Evolutionary conservation across 495 filamentous ascomycete species (phyloP).

Genomic region (Penicillium desertorum): DNA sequence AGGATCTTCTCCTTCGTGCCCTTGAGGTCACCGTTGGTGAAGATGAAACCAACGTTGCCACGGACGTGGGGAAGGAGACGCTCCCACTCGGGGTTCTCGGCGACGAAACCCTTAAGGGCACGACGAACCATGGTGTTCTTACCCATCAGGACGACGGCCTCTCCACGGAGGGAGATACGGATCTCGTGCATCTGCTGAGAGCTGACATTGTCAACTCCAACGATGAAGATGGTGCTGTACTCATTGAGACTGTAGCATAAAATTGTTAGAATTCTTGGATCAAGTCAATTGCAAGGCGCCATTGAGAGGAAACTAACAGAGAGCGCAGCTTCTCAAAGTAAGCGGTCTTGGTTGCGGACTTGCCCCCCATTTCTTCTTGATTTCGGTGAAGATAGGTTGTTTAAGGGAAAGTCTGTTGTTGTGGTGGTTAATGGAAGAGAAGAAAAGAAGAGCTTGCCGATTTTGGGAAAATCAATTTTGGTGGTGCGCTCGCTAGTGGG

Average conservation of each 20-base stretch:
- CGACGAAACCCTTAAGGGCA: slow-evolving; percentile 92
- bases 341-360: slow-evolving; percentile 84
- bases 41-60: slow-evolving; percentile 99
- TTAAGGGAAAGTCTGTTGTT: slow-evolving; percentile 71
- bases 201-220: slow-evolving; percentile 91
- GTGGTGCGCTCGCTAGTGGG: slow-evolving; percentile 45
- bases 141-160: slow-evolving; percentile 96
- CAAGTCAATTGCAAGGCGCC: neutral
- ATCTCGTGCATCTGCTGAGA: slow-evolving; percentile 99
- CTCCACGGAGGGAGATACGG: slow-evolving; percentile 77
- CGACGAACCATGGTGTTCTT: slow-evolving; percentile 99
- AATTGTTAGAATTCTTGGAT: neutral
- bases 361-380: slow-evolving; percentile 99
- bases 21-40: slow-evolving; percentile 97
- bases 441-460: slow-evolving; percentile 19
- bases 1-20: slow-evolving; percentile 89
- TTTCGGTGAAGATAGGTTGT: slow-evolving; percentile 84
- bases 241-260: slow-evolving; percentile 58
- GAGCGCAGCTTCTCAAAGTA: slow-evolving; percentile 98
- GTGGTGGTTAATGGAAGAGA: slow-evolving; percentile 34
- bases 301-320: slow-evolving; percentile 37
- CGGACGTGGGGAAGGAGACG: slow-evolving; percentile 92
- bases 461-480: slow-evolving; percentile 37
- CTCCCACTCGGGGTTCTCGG: slow-evolving; percentile 93
- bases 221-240: slow-evolving; percentile 96